Percentiles rank a stretch among this genome's conserved stretches.
Conservation (phyloP, 139 green algal genomes). For the Nannochloris sp. region DNA sequence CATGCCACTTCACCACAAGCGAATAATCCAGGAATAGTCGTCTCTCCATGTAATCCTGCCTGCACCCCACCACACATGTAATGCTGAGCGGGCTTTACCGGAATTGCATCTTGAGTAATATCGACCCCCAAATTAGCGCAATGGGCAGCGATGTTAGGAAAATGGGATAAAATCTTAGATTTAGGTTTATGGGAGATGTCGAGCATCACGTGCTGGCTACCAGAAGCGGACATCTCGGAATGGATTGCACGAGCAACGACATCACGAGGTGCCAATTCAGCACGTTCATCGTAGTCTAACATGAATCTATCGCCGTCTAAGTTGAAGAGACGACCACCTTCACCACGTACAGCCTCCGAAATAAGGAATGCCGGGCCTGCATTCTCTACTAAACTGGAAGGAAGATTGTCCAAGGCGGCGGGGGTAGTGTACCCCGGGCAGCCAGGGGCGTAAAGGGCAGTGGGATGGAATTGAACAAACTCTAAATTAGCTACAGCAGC, state of each 20-base stretch:
- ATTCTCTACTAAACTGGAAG: background rate
- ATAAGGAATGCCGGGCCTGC: constrained; percentile 82
- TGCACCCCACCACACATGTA: constrained; percentile 96
- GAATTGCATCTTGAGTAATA: constrained; percentile 88
- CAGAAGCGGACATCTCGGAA: constrained; percentile 57
- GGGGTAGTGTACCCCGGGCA: constrained; percentile 1
- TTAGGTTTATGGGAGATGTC: constrained; percentile 83
- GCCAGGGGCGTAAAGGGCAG: constrained; percentile 48
- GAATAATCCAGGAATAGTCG: constrained; percentile 79
- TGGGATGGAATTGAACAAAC: constrained; percentile 99
- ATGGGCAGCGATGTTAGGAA: constrained; percentile 84
- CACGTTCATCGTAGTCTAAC: constrained; percentile 74
- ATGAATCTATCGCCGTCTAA: constrained; percentile 84
- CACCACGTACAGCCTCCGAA: constrained; percentile 91
- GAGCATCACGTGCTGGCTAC: constrained; percentile 77
- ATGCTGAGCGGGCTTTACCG: constrained; percentile 91
- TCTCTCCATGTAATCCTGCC: constrained; percentile 82
- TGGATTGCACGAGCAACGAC: constrained; percentile 88
- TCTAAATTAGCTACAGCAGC: constrained; percentile 91
- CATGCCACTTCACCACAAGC: constrained; percentile 90
- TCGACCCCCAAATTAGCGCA: constrained; percentile 79
- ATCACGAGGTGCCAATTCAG: constrained; percentile 92
- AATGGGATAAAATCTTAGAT: constrained; percentile 70
- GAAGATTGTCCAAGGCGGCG: background rate
- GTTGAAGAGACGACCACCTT: constrained; percentile 87